phyloP scores from a whole-genome alignment of 257 asterid species.

The Solanum corneliomulleri region DNA sequence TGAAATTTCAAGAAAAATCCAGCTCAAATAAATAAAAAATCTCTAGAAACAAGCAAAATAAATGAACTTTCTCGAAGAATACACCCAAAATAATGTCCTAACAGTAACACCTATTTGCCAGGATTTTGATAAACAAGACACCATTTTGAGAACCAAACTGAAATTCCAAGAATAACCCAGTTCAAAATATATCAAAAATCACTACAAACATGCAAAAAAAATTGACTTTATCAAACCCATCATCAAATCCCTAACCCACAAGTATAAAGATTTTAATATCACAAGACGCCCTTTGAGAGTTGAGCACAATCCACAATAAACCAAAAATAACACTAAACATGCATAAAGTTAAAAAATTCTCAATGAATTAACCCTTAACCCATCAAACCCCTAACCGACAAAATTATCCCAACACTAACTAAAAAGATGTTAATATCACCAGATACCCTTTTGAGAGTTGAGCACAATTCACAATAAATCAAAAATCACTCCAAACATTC shows the following conservation, averaged over 20 bases:
- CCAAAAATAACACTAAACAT: background rate
- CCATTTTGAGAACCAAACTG: background rate
- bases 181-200: background rate
- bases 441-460: background rate
- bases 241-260: background rate
- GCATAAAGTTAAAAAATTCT: background rate
- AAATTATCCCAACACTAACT: background rate
- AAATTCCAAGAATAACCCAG: background rate
- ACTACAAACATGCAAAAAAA: background rate
- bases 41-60: background rate
- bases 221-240: background rate
- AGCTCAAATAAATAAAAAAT: slow-evolving; percentile 5
- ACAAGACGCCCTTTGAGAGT: background rate
- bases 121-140: background rate
- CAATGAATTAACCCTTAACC: background rate
- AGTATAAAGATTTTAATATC: slow-evolving; percentile 1
- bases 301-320: background rate
- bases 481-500: background rate
- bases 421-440: slow-evolving; percentile 2
- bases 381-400: background rate
- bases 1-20: slow-evolving; percentile 2
- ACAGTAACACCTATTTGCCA: background rate
- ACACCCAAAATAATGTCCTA: background rate
- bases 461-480: background rate
- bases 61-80: background rate